Conservation (phyloP, 2,329 filamentous ascomycete species). For the Colletotrichum aenigma region DNA sequence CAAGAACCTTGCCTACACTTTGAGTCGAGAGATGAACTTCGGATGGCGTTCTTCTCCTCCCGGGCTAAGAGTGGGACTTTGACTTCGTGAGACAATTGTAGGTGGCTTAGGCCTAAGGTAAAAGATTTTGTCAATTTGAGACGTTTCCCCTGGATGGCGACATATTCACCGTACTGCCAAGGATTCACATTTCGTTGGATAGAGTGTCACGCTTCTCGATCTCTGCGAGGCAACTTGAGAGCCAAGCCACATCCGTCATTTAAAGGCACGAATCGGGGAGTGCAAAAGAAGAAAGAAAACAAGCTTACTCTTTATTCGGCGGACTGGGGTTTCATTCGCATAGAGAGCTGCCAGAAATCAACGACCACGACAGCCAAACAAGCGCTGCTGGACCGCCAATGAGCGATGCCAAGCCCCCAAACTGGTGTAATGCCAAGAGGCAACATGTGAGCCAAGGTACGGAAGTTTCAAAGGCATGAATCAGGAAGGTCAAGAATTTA, state of each 20-base stretch:
- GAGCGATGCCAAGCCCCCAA: not conserved
- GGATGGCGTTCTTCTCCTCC: not conserved
- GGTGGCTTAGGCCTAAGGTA: not conserved
- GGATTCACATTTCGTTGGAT: not conserved
- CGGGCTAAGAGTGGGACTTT: not conserved
- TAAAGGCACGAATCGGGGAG: not conserved
- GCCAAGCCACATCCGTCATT: not conserved
- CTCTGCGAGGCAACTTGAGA: not conserved
- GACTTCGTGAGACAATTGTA: not conserved
- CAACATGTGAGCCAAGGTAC: slow-evolving; percentile 10
- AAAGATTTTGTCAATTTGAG: slow-evolving; percentile 1
- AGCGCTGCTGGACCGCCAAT: not conserved
- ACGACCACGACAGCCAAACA: not conserved
- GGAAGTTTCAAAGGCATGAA: slow-evolving; percentile 14
- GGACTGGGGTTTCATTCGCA: not conserved
- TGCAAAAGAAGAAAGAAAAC: not conserved
- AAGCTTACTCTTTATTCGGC: not conserved
- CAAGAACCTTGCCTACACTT: not conserved
- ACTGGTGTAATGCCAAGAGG: not conserved
- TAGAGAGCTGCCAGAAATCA: not conserved
- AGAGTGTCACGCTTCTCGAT: not conserved
- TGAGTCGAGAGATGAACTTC: not conserved
- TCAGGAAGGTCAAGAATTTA: not conserved
- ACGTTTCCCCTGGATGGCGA: not conserved
- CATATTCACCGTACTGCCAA: slow-evolving; percentile 1